Evolutionary conservation across 1,284 basidiomycete species (phyloP).

Genomic region (Melampsora larici-populina): DNA sequence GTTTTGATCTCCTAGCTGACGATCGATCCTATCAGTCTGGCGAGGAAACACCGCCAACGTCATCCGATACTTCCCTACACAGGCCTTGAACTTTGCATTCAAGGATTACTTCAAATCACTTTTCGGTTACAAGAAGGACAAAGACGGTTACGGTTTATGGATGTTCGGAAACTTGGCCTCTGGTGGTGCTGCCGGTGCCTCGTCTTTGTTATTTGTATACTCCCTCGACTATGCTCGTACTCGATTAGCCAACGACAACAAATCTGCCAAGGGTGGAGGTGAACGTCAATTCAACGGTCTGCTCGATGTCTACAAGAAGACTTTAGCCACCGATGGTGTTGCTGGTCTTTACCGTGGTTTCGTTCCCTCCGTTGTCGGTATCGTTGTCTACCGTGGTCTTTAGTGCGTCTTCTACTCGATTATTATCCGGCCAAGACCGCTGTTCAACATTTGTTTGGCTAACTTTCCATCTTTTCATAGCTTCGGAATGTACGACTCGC

Average conservation of each 20-base stretch:
- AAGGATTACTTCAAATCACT: slow-evolving; percentile 94
- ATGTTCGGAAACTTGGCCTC: slow-evolving; percentile 72
- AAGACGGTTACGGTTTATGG: slow-evolving; percentile 52
- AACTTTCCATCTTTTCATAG: background rate
- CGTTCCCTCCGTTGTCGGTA: slow-evolving; percentile 88
- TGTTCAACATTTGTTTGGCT: background rate
- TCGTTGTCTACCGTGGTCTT: slow-evolving; percentile 93
- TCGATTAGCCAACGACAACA: slow-evolving; percentile 93
- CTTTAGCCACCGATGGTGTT: slow-evolving; percentile 62
- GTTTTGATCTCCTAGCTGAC: background rate
- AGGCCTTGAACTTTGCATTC: slow-evolving; percentile 84
- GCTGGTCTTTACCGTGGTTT: slow-evolving; percentile 82
- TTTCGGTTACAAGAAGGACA: slow-evolving; percentile 67
- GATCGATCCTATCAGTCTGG: slow-evolving; percentile 62
- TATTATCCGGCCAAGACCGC: slow-evolving; percentile 50
- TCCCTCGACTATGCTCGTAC: slow-evolving; percentile 96
- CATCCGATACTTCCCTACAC: slow-evolving; percentile 96
- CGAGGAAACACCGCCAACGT: slow-evolving; percentile 96
- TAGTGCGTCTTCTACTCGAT: slow-evolving; percentile 59
- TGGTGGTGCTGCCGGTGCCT: slow-evolving; percentile 94
- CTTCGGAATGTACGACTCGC: slow-evolving; percentile 39
- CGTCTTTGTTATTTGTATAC: slow-evolving; percentile 94
- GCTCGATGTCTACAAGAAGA: slow-evolving; percentile 90
- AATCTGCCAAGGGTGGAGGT: slow-evolving; percentile 77
- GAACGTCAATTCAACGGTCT: slow-evolving; percentile 90